These are phyloP conservation scores for Yamadazyma oceani DNA, from an alignment of 1,139 yeast species.

Conservation along the genomic window DNA sequence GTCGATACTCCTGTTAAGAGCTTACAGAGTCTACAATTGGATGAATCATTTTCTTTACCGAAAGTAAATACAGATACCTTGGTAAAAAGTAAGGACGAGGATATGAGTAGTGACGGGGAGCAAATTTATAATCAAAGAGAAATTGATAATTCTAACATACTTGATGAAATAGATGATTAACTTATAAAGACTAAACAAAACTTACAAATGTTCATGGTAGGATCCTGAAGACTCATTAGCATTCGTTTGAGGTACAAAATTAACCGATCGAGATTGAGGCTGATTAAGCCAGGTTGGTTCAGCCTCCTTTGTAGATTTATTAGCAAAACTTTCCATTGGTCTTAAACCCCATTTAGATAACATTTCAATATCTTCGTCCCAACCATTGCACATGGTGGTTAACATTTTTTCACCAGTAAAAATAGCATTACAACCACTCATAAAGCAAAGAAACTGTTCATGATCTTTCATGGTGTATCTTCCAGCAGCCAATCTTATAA, in stretches of 20 bases:
- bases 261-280: no score
- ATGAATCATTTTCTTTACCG: slow-evolving; percentile 36
- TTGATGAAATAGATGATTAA: not conserved
- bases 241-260: no score
- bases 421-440: slow-evolving; percentile 79
- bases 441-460: slow-evolving; percentile 72
- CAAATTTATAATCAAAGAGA: slow-evolving; percentile 5
- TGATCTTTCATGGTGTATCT: slow-evolving; percentile 77
- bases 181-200: no score
- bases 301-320: no score
- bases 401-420: slow-evolving; percentile 82
- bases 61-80: slow-evolving; percentile 20
- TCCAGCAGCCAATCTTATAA: slow-evolving; percentile 78
- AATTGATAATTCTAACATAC: not conserved
- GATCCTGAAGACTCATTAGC: no score
- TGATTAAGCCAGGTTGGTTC: no score
- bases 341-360: slow-evolving; percentile 67
- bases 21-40: slow-evolving; percentile 10
- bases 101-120: slow-evolving; percentile 6
- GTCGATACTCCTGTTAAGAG: slow-evolving; percentile 3
- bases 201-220: no score
- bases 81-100: slow-evolving; percentile 8
- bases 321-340: slow-evolving; percentile 59
- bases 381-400: slow-evolving; percentile 80
- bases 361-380: slow-evolving; percentile 80